Base-by-base conservation (phyloP, 441 rosid species). In the Pelargonium citronellum region DNA sequence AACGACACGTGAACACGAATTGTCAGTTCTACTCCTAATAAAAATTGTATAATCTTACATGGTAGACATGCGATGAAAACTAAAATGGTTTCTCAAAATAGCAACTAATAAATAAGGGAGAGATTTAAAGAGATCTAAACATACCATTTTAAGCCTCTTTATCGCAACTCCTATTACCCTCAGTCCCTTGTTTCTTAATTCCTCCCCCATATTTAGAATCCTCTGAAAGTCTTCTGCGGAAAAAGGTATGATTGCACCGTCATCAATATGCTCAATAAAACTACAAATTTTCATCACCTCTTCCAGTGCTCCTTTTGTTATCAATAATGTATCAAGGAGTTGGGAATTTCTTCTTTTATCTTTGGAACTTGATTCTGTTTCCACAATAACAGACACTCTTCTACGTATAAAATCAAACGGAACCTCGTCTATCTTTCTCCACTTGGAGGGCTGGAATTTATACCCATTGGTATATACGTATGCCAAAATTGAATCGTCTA, bases 261-360 rank as follows among this genome's bases (percentile, higher is more conserved):
- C 69, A 67, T 78, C 86, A 15, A 71, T 44, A 53, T 72, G 66
- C n/a, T 85, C 88, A 44, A 85, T 78, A 69, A 78, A 81, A 17
- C 89, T 82, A 71, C 91, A 89, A 57, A 87, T 86, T 76, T 82
- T 85, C 71, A 84, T 67, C 61, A 89, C 85, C 73, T 89, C 90
- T 84, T 89, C 90, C 69, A 87, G 63, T 60, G 95, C 95, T 65
- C 95, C 91, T 79, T 89, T 87, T 15, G 90, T 85, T 49, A 84
- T 71, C 78, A 87, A 77, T 76, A 77, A 67, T 70, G 79, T 78
- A 10, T 78, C 78, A 6, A 34, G 24, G 61, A 72, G 44, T 61
- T 71, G 75, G 46, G 67, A 66, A 49, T 67, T 5, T 30, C 37
- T 10, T 46, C 53, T 72, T 72, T 64, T 70, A 49, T 75, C 81